Evolutionary conservation across 257 asterid genomes (phyloP).

Genomic region (Nicotiana tabacum): DNA sequence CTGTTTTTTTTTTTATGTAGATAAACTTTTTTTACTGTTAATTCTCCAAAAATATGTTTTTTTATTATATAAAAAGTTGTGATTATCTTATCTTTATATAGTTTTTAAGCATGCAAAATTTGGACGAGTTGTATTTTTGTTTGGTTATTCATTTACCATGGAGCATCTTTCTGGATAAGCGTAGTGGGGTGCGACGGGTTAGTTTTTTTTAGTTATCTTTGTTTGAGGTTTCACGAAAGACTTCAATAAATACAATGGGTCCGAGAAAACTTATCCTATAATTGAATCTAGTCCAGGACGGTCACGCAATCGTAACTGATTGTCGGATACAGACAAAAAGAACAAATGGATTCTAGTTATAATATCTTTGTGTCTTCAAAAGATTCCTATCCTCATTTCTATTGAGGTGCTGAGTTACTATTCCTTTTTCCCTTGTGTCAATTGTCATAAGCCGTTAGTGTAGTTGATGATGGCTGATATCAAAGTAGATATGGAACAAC

Average conservation of each 20-base stretch:
- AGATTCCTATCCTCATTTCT: neutral
- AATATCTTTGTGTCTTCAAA: neutral
- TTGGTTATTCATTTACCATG: neutral
- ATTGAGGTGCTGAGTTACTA: neutral
- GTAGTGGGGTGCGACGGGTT: neutral
- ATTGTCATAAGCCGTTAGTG: neutral
- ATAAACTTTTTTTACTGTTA: neutral
- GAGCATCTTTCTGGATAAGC: neutral
- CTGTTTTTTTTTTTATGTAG: no score
- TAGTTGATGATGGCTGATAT: conserved; percentile 37
- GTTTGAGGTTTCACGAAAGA: neutral
- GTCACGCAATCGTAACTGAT: neutral
- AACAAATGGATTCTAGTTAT: neutral
- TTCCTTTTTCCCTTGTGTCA: neutral
- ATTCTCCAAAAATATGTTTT: neutral
- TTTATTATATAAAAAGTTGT: neutral
- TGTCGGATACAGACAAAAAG: neutral
- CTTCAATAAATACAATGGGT: neutral
- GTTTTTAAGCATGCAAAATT: no score
- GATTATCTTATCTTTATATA: no score
- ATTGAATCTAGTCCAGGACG: neutral
- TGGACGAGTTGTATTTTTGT: neutral
- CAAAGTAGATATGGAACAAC: conserved; percentile 25
- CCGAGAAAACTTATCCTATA: neutral
- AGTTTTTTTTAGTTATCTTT: neutral